Base-by-base conservation (phyloP, 176 grass and related monocot species). In the Leersia perrieri region DNA sequence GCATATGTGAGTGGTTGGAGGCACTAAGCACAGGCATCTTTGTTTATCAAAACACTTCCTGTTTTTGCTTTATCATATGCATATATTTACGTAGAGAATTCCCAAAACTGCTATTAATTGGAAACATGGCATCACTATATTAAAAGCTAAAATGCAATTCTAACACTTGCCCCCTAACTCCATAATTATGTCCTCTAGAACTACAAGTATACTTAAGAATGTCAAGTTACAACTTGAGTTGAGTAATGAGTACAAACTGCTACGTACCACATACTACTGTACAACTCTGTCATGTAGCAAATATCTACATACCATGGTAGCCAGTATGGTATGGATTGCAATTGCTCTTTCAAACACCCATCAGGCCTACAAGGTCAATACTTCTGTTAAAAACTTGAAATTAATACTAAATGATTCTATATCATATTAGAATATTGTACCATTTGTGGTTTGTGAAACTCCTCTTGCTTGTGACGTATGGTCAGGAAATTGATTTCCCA, bases 401-500 rank as follows among this genome's bases (percentile, higher is more conserved):
- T 60, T 16, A 23, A 49, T 72, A 70, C 13, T 44, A 27, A 72
- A 80, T 73, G 47, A 79, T 80, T 41, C 20, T 41, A 47, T 58
- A 60, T n/a, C 25, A 87, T 85, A 60, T 73, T 70, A 63, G 55
- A 68, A 87, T 16, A 72, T 72, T 69, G 64, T 89, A 94, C 92
- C 92, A 83, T 94, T 85, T 75, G 84, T 60, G 66, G 89, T 85
- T 14, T 83, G 71, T 55, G 85, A 32, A 75, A 88, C 44, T 40
- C 35, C 80, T 80, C 70, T 83, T 87, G 53, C 57, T 75, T 87
- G 75, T 31, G 75, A 53, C 38, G 79, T 80, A 66, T 80, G 89
- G 63, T 92, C 87, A 84, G 80, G 84, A 85, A 89, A 85, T 69
- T 88, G 87, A 65, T 62, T 87, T 53, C 77, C 70, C 78, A 85